Percentiles rank a stretch among this genome's conserved stretches.
phyloP scores from a whole-genome alignment of 345 rosid genomes.

The Zanthoxylum bungeanum region DNA sequence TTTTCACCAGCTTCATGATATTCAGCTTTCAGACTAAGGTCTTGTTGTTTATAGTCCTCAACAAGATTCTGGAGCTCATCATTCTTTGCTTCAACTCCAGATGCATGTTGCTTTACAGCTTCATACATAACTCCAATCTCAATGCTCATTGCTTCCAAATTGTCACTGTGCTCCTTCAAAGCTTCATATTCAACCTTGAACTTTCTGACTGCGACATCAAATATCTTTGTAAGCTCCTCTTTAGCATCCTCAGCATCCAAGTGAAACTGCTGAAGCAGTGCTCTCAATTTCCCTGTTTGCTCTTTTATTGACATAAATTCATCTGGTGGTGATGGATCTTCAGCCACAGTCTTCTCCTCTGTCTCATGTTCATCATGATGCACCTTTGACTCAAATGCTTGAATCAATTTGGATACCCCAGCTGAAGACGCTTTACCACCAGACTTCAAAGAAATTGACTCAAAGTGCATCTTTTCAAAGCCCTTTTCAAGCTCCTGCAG shows the following conservation, averaged over 20 bases:
- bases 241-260: slow-evolving; percentile 48
- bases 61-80: slow-evolving; percentile 43
- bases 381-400: slow-evolving; percentile 72
- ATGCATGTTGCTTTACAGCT: slow-evolving; percentile 49
- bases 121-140: slow-evolving; percentile 62
- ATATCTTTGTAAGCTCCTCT: slow-evolving; percentile 31
- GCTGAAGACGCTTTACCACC: slow-evolving; percentile 42
- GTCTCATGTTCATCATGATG: slow-evolving; percentile 51
- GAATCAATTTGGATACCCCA: slow-evolving; percentile 70
- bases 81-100: slow-evolving; percentile 35
- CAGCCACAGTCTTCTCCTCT: slow-evolving; percentile 32
- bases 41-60: slow-evolving; percentile 45
- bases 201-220: slow-evolving; percentile 37
- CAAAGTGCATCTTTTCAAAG: slow-evolving; percentile 43
- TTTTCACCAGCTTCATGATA: slow-evolving; percentile 47
- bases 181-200: slow-evolving; percentile 42
- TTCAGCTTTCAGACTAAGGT: slow-evolving; percentile 40
- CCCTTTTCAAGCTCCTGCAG: slow-evolving; percentile 56
- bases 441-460: slow-evolving; percentile 28
- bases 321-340: slow-evolving; percentile 39
- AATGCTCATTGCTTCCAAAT: slow-evolving; percentile 52
- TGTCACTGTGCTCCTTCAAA: slow-evolving; percentile 41
- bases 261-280: slow-evolving; percentile 48
- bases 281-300: slow-evolving; percentile 47
- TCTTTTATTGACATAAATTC: slow-evolving; percentile 40